Evolutionary conservation across 768 basidiomycete species (phyloP).

Genomic region (Trametes maxima): DNA sequence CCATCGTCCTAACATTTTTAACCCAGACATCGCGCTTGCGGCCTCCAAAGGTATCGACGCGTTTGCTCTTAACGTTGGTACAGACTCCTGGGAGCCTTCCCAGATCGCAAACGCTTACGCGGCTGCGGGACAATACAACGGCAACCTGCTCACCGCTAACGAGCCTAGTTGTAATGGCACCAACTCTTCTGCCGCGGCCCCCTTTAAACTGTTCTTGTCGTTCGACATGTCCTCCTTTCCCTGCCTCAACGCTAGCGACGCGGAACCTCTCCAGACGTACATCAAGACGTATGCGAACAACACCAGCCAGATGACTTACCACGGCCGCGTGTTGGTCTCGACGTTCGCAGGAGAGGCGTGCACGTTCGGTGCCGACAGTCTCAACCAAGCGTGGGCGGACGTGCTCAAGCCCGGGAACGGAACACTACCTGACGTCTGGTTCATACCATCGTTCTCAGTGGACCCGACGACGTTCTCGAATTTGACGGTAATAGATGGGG

Average conservation of each 20-base stretch:
- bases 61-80: slow-evolving; percentile 73
- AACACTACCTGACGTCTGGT: slow-evolving; percentile 53
- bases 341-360: slow-evolving; percentile 75
- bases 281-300: slow-evolving; percentile 56
- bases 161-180: neutral
- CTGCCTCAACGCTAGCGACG: slow-evolving; percentile 52
- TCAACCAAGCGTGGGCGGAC: slow-evolving; percentile 56
- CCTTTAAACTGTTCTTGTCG: slow-evolving; percentile 52
- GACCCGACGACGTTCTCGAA: slow-evolving; percentile 49
- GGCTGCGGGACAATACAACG: slow-evolving; percentile 23
- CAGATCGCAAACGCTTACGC: slow-evolving; percentile 67
- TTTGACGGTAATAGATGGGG: slow-evolving; percentile 17
- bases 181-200: slow-evolving; percentile 28
- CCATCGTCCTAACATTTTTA: neutral
- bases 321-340: slow-evolving; percentile 57
- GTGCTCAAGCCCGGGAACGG: slow-evolving; percentile 51
- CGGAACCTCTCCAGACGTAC: slow-evolving; percentile 50
- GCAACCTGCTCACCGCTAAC: neutral
- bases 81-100: slow-evolving; percentile 61
- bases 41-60: slow-evolving; percentile 62
- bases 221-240: slow-evolving; percentile 47
- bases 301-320: slow-evolving; percentile 58
- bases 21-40: slow-evolving; percentile 54
- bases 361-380: slow-evolving; percentile 58
- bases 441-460: slow-evolving; percentile 73